Evolutionary conservation across 495 filamentous ascomycete genomes (phyloP).

Genomic region (Penicillium antarcticum): DNA sequence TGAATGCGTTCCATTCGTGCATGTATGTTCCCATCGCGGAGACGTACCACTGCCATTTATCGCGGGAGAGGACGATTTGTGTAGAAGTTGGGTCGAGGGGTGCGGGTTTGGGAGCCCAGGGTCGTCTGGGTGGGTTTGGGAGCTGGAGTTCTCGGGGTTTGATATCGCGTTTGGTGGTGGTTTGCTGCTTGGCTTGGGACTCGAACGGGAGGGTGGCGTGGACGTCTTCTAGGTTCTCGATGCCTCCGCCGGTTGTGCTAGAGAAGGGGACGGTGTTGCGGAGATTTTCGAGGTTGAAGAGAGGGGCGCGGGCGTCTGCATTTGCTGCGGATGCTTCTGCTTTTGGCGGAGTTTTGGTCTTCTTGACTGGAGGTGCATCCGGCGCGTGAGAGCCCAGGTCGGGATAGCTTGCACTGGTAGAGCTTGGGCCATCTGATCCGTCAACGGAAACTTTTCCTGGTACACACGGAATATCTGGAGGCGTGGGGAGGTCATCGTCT

Average conservation of each 20-base stretch:
- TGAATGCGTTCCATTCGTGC: conserved; percentile 64
- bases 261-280: conserved; percentile 64
- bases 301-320: conserved; percentile 32
- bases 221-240: conserved; percentile 65
- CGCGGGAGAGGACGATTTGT: conserved; percentile 29
- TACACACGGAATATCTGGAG: conserved; percentile 2
- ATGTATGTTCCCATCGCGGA: conserved; percentile 65
- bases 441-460: conserved; percentile 3
- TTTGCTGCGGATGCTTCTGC: conserved; percentile 41
- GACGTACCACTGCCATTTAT: conserved; percentile 59
- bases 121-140: conserved; percentile 60
- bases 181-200: conserved; percentile 49
- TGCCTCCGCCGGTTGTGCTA: conserved; percentile 47
- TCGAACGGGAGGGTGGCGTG: conserved; percentile 68
- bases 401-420: conserved; percentile 12
- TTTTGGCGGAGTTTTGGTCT: conserved; percentile 20
- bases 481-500: conserved; percentile 35
- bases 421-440: neutral
- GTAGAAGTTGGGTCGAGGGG: conserved; percentile 19
- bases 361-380: conserved; percentile 18
- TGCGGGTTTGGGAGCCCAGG: conserved; percentile 31
- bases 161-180: conserved; percentile 22
- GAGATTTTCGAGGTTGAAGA: conserved; percentile 60
- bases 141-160: conserved; percentile 46
- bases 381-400: conserved; percentile 17